These are phyloP conservation scores for Suhomyces anneliseae DNA, from an alignment of 1,139 yeast species.

Conservation along the genomic window DNA sequence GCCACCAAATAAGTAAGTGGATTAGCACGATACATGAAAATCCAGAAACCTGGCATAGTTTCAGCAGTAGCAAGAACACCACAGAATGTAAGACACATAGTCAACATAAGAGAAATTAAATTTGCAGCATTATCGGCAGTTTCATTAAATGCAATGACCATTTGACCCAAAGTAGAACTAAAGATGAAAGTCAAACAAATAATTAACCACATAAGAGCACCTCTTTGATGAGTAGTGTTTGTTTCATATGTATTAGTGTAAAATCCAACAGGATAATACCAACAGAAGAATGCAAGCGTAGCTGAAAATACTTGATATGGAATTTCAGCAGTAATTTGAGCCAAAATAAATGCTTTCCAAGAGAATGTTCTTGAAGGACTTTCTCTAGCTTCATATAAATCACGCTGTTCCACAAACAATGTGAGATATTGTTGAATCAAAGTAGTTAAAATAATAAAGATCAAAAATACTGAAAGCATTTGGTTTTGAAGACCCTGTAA, in stretches of 20 bases:
- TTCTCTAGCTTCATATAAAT: conserved; percentile 28
- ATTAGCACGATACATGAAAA: conserved; percentile 54
- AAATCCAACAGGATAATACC: conserved; percentile 82
- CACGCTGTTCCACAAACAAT: conserved; percentile 33
- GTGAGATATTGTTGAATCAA: conserved; percentile 46
- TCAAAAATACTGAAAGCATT: conserved; percentile 20
- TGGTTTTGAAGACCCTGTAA: conserved; percentile 21
- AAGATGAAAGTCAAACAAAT: conserved; percentile 32
- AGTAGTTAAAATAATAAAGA: conserved; percentile 6
- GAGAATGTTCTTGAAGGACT: conserved; percentile 20
- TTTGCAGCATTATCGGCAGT: conserved; percentile 41
- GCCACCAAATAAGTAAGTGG: conserved; percentile 58
- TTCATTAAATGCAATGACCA: conserved; percentile 18
- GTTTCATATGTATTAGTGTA: conserved; percentile 51
- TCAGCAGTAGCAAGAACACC: conserved; percentile 53
- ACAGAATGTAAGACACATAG: conserved; percentile 42
- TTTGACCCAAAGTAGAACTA: conserved; percentile 19
- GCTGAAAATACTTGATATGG: conserved; percentile 74
- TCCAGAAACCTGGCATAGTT: conserved; percentile 58
- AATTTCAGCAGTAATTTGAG: conserved; percentile 70
- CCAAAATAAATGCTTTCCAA: conserved; percentile 32
- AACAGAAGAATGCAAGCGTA: conserved; percentile 65
- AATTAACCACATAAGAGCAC: conserved; percentile 47
- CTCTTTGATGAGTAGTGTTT: conserved; percentile 28
- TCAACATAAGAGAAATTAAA: conserved; percentile 46